Conservation (phyloP, 1,139 yeast species). For the Protomyces lactucae-debilis region DNA sequence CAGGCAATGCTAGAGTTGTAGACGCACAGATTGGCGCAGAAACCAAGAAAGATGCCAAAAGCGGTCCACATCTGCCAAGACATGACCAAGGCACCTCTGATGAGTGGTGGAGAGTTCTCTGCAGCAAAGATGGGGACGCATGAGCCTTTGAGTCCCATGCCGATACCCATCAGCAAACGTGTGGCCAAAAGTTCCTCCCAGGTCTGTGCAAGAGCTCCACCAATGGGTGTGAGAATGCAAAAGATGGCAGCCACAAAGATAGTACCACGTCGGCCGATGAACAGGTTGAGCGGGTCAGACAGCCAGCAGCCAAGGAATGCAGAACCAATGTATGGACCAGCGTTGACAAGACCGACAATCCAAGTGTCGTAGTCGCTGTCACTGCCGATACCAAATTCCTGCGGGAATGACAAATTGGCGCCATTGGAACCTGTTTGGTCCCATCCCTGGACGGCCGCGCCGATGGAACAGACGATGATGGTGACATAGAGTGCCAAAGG, state of each 20-base stretch:
- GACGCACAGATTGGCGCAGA: conserved; percentile 63
- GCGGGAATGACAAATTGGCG: conserved; percentile 67
- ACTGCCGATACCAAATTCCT: conserved; percentile 42
- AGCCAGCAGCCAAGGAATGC: conserved; percentile 68
- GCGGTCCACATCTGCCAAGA: conserved; percentile 89
- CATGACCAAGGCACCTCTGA: conserved; percentile 79
- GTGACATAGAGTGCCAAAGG: conserved; percentile 59
- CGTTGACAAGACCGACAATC: conserved; percentile 69
- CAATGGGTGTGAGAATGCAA: conserved; percentile 63
- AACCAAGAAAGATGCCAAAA: conserved; percentile 78
- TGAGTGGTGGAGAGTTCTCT: conserved; percentile 69
- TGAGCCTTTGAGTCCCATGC: conserved; percentile 74
- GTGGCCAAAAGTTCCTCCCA: conserved; percentile 78
- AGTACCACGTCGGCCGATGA: conserved; percentile 67
- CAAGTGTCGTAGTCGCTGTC: conserved; percentile 51
- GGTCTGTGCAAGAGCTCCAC: conserved; percentile 66
- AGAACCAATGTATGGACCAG: conserved; percentile 77
- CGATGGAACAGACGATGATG: conserved; percentile 72
- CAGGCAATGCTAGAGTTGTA: conserved; percentile 55
- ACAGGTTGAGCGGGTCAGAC: conserved; percentile 61
- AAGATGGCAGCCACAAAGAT: conserved; percentile 63
- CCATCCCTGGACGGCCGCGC: conserved; percentile 92
- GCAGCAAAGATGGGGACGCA: conserved; percentile 80
- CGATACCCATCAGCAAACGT: conserved; percentile 66
- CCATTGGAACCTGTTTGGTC: conserved; percentile 86